Evolutionary conservation across 805 yeast genomes (phyloP).

Genomic region (Tetrapisispora arboricola): DNA sequence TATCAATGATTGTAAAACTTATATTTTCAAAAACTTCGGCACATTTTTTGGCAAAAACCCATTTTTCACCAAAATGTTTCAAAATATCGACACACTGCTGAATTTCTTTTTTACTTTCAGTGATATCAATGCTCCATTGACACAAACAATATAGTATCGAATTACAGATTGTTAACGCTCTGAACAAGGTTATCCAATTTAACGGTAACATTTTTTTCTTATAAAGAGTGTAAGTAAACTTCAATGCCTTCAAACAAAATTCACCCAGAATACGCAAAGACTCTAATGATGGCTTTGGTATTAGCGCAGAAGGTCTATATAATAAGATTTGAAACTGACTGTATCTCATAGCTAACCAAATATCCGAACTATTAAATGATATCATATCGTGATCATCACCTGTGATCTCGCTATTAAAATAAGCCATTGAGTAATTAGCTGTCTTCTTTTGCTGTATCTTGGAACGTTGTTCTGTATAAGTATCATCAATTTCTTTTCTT

Average conservation of each 20-base stretch:
- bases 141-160: slow-evolving; percentile 38
- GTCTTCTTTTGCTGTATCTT: slow-evolving; percentile 17
- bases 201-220: slow-evolving; percentile 36
- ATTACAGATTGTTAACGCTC: slow-evolving; percentile 39
- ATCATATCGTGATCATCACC: slow-evolving; percentile 10
- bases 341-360: slow-evolving; percentile 33
- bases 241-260: slow-evolving; percentile 36
- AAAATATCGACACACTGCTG: slow-evolving; percentile 38
- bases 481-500: slow-evolving; percentile 27
- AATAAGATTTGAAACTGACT: slow-evolving; percentile 37
- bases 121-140: slow-evolving; percentile 37
- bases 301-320: slow-evolving; percentile 41
- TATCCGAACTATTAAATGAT: slow-evolving; percentile 29
- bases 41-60: slow-evolving; percentile 38
- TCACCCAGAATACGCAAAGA: slow-evolving; percentile 36
- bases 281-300: slow-evolving; percentile 35
- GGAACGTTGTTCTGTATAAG: slow-evolving; percentile 18
- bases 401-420: slow-evolving; percentile 8
- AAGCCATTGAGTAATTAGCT: slow-evolving; percentile 3
- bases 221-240: slow-evolving; percentile 38
- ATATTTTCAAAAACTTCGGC: slow-evolving; percentile 36
- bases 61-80: slow-evolving; percentile 36
- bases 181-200: slow-evolving; percentile 41
- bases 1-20: slow-evolving; percentile 36
- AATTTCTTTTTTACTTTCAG: slow-evolving; percentile 38